Conservation (phyloP, 2,329 filamentous ascomycete genomes). For the Epichloe coenophiala region DNA sequence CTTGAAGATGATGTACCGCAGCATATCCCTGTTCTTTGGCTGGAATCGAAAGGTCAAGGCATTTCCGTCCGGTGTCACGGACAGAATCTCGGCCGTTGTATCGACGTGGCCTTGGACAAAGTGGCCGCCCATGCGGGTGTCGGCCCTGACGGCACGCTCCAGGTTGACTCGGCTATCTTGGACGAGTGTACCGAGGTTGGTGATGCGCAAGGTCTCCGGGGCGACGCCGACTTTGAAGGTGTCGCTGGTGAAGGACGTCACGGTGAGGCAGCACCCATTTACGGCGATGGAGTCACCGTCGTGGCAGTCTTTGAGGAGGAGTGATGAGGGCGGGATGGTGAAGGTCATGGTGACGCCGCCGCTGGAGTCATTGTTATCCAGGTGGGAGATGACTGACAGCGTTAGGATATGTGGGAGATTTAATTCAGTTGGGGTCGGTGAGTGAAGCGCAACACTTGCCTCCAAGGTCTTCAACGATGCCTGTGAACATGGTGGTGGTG, state of each 20-base stretch:
- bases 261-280: slow-evolving; percentile 91
- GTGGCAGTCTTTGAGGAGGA: slow-evolving; percentile 71
- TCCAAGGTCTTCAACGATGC: slow-evolving; percentile 84
- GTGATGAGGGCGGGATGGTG: slow-evolving; percentile 47
- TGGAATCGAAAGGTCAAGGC: slow-evolving; percentile 74
- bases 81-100: slow-evolving; percentile 63
- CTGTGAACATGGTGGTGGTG: slow-evolving; percentile 73
- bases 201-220: slow-evolving; percentile 89
- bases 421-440: no score
- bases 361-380: slow-evolving; percentile 68
- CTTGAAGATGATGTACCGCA: slow-evolving; percentile 90
- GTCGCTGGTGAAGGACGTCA: slow-evolving; percentile 42
- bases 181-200: slow-evolving; percentile 71
- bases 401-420: slow-evolving; percentile 3
- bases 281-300: slow-evolving; percentile 89
- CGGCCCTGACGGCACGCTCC: slow-evolving; percentile 80
- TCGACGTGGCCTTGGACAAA: slow-evolving; percentile 98
- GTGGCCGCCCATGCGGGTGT: slow-evolving; percentile 94
- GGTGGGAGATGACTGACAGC: slow-evolving; percentile 62
- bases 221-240: slow-evolving; percentile 87
- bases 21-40: slow-evolving; percentile 52
- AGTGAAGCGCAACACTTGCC: slow-evolving; percentile 41
- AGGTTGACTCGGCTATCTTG: slow-evolving; percentile 67
- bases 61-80: slow-evolving; percentile 71
- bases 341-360: slow-evolving; percentile 88